Conservation (phyloP, 768 basidiomycete genomes). For the Suillus plorans region DNA sequence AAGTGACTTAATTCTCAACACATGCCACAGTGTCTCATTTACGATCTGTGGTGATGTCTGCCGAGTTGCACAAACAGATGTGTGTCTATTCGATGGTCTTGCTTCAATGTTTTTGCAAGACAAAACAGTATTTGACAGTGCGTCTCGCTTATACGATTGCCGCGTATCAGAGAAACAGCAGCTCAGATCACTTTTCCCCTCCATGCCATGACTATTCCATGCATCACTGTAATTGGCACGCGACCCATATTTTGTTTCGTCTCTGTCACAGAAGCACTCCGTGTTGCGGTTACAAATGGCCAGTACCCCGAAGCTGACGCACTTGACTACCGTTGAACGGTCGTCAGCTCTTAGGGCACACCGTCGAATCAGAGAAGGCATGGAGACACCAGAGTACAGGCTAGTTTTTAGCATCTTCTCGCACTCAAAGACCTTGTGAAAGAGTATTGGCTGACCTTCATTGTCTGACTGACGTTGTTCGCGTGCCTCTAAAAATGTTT, state of each 20-base stretch:
- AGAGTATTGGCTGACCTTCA: neutral
- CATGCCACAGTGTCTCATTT: no score
- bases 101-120: no score
- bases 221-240: constrained; percentile 33
- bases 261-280: constrained; percentile 31
- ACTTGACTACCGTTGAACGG: neutral
- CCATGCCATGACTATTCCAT: constrained; percentile 21
- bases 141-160: constrained; percentile 17
- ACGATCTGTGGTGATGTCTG: no score
- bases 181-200: constrained; percentile 13
- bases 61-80: no score
- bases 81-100: no score
- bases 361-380: neutral
- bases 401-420: neutral
- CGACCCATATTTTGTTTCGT: constrained; percentile 25
- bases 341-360: neutral
- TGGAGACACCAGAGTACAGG: neutral
- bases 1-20: no score
- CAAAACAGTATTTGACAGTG: no score
- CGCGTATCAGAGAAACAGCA: constrained; percentile 22
- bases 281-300: neutral
- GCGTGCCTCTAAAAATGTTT: neutral
- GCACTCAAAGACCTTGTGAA: neutral
- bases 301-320: neutral
- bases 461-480: neutral